phyloP scores from a whole-genome alignment of 352 stramenopile genomes.

The Saprolegnia diclina region DNA sequence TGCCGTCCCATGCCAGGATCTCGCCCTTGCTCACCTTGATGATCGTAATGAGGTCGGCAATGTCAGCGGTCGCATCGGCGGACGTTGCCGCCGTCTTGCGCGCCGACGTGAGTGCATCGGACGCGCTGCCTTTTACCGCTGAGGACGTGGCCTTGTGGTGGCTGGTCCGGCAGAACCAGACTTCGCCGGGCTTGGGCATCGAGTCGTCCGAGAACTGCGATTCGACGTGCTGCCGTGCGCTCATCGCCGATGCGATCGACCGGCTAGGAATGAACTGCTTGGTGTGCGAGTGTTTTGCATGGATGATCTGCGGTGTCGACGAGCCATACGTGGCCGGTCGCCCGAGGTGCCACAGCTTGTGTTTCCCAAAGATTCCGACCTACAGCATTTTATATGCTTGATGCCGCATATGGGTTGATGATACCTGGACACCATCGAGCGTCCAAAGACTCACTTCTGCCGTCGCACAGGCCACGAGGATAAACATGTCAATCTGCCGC shows the following conservation, averaged over 20 bases:
- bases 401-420: neutral
- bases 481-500: slow-evolving; percentile 48
- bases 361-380: slow-evolving; percentile 59
- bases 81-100: neutral
- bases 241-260: slow-evolving; percentile 43
- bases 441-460: slow-evolving; percentile 72
- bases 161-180: slow-evolving; percentile 61
- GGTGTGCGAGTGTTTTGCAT: neutral
- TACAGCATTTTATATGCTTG: too few relatives aligned
- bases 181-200: slow-evolving; percentile 69
- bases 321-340: slow-evolving; percentile 42
- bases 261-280: slow-evolving; percentile 54
- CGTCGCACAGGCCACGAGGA: slow-evolving; percentile 55
- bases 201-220: slow-evolving; percentile 52
- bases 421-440: slow-evolving; percentile 49
- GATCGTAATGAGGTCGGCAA: slow-evolving; percentile 67
- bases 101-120: neutral
- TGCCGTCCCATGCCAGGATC: slow-evolving; percentile 67
- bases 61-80: slow-evolving; percentile 30
- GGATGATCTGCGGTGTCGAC: slow-evolving; percentile 4
- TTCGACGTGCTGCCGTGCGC: slow-evolving; percentile 34
- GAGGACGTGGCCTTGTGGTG: slow-evolving; percentile 28
- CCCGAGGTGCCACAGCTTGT: slow-evolving; percentile 57
- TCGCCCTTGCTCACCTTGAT: slow-evolving; percentile 66
- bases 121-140: too few relatives aligned